phyloP scores from a whole-genome alignment of 495 filamentous ascomycete species.

The Parathielavia hyrcaniae region DNA sequence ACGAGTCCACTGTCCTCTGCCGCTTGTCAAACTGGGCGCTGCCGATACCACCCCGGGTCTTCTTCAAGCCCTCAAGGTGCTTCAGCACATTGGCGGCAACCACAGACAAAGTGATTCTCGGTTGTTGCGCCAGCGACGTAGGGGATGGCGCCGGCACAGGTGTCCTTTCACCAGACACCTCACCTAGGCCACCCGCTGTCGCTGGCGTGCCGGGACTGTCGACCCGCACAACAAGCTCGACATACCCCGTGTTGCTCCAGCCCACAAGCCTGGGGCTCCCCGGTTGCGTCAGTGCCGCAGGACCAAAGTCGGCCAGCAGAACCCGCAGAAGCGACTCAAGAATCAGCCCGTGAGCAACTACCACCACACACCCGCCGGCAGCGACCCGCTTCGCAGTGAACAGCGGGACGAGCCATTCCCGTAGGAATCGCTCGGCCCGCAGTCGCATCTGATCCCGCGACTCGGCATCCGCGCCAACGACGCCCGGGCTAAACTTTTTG shows the following conservation, averaged over 20 bases:
- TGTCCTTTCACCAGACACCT: slow-evolving; percentile 17
- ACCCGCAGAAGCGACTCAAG: slow-evolving; percentile 60
- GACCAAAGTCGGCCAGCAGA: slow-evolving; percentile 41
- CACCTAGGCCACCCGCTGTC: neutral
- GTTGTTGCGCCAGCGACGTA: slow-evolving; percentile 6
- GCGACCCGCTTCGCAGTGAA: slow-evolving; percentile 32
- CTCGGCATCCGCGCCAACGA: slow-evolving; percentile 39
- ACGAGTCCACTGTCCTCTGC: slow-evolving; percentile 69
- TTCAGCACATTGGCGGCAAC: slow-evolving; percentile 54
- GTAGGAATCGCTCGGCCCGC: slow-evolving; percentile 58
- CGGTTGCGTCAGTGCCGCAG: slow-evolving; percentile 19
- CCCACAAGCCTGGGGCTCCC: slow-evolving; percentile 5
- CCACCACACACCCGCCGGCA: slow-evolving; percentile 42
- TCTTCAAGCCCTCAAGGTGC: slow-evolving; percentile 67
- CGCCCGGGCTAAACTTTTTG: slow-evolving; percentile 39
- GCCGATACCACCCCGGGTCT: slow-evolving; percentile 70
- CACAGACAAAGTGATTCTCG: slow-evolving; percentile 34
- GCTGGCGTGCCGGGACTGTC: neutral
- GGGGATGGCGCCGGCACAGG: slow-evolving; percentile 4
- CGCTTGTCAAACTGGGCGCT: slow-evolving; percentile 63
- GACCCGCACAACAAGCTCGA: slow-evolving; percentile 20
- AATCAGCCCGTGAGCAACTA: slow-evolving; percentile 78
- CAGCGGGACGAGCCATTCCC: slow-evolving; percentile 52
- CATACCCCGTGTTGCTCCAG: slow-evolving; percentile 44
- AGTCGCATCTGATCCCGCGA: slow-evolving; percentile 56